These are phyloP conservation scores for Dactylis glomerata DNA, from an alignment of 176 grass and related monocot species.

Conservation along the genomic window DNA sequence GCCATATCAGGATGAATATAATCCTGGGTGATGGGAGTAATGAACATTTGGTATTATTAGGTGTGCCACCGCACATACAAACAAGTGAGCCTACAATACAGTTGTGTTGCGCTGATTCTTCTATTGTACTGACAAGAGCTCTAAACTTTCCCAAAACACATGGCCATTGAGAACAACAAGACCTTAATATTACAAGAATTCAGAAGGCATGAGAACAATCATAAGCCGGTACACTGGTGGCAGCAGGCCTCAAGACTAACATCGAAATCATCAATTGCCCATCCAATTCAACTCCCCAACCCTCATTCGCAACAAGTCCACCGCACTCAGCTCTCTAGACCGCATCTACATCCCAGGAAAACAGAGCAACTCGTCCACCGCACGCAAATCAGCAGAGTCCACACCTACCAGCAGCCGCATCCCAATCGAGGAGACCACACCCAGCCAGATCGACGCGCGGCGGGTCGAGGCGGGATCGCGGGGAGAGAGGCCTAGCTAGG, in stretches of 20 bases:
- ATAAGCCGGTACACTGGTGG: too few relatives aligned
- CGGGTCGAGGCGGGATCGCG: too few relatives aligned
- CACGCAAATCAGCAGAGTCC: background rate
- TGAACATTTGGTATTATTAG: constrained; percentile 9
- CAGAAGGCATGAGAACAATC: background rate
- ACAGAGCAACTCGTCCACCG: background rate
- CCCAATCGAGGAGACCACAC: background rate
- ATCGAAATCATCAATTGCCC: background rate
- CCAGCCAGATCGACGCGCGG: background rate
- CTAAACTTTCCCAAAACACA: background rate
- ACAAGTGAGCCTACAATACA: background rate
- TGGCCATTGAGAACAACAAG: background rate
- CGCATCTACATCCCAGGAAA: background rate
- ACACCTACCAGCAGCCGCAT: background rate
- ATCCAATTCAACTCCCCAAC: background rate
- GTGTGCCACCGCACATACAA: background rate
- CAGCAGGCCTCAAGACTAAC: too few relatives aligned
- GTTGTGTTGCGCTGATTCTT: background rate
- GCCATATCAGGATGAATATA: constrained; percentile 87
- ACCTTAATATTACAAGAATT: background rate
- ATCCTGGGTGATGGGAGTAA: constrained; percentile 43
- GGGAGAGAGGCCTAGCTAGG: background rate
- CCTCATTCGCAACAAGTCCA: background rate
- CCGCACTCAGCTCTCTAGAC: background rate
- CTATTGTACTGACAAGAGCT: background rate